A percentile compares a stretch with the other conserved stretches of the same genome.
These are phyloP conservation scores for Pilasporangium apinafurcum DNA, from an alignment of 352 stramenopile species.

Conservation along the genomic window DNA sequence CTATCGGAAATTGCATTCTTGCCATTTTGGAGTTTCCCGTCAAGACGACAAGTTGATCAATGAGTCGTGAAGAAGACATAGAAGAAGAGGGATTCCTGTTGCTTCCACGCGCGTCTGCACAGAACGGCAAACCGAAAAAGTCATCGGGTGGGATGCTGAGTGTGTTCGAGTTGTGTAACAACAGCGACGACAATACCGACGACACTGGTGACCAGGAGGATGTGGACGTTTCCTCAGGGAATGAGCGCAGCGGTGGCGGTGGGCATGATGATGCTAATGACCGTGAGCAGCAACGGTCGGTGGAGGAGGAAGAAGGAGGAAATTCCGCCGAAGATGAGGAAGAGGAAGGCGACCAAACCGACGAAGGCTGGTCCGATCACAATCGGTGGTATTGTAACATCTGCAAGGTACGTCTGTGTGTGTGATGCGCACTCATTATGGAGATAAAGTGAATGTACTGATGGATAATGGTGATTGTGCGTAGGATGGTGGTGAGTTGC, in stretches of 20 bases:
- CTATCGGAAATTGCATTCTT: no score
- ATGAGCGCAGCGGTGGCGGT: no score
- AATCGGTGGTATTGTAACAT: constrained; percentile 90
- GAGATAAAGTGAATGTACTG: not conserved
- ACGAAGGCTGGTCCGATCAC: constrained; percentile 79
- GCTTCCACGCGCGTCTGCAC: no score
- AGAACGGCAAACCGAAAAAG: no score
- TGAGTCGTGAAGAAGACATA: no score
- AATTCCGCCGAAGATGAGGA: constrained; percentile 27
- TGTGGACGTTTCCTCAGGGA: constrained; percentile 8
- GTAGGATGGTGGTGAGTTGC: constrained; percentile 70
- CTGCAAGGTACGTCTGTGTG: constrained; percentile 40
- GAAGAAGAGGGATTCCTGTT: no score
- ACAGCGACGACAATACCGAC: constrained; percentile 34
- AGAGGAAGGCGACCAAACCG: constrained; percentile 32
- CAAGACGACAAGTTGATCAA: no score
- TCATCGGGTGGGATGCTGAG: constrained; percentile 63
- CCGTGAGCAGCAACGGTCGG: constrained; percentile 13
- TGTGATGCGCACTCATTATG: not conserved
- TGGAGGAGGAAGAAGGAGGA: no score
- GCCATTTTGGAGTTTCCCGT: no score
- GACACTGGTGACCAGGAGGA: constrained; percentile 19
- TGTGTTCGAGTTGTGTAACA: constrained; percentile 69
- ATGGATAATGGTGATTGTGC: not conserved
- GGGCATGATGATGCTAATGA: constrained; percentile 7